Percentiles rank a stretch among this genome's conserved stretches.
phyloP scores from a whole-genome alignment of 2,329 filamentous ascomycete species.

The Nemania abortiva region DNA sequence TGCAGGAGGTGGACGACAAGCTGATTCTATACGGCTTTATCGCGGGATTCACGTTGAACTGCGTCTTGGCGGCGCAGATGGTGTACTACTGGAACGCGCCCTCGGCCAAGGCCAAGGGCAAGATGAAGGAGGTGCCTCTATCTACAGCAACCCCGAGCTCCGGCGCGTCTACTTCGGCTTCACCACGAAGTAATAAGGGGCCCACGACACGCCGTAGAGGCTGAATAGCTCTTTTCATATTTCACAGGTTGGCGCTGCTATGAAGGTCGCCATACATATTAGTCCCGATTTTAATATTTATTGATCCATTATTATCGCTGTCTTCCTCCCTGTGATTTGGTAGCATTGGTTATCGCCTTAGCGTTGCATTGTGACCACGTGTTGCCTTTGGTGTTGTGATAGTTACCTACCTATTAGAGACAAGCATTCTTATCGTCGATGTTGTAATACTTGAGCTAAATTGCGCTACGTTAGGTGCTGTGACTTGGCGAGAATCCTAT shows the following conservation, averaged over 20 bases:
- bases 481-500: conserved; percentile 23
- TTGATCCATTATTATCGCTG: conserved; percentile 11
- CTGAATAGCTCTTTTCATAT: conserved; percentile 40
- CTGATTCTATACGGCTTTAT: conserved; percentile 96
- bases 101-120: conserved; percentile 57
- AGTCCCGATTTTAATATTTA: conserved; percentile 17
- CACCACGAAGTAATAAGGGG: conserved; percentile 55
- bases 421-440: conserved; percentile 13
- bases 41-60: conserved; percentile 90
- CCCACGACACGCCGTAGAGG: conserved; percentile 59
- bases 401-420: conserved; percentile 31
- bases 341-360: conserved; percentile 6
- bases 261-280: not conserved
- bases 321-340: conserved; percentile 3
- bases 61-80: conserved; percentile 89
- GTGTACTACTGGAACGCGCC: conserved; percentile 93
- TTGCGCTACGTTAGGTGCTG: conserved; percentile 18
- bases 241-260: not conserved
- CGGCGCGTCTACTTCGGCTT: conserved; percentile 46
- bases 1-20: conserved; percentile 97
- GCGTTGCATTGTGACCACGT: conserved; percentile 3
- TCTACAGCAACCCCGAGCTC: conserved; percentile 44
- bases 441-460: conserved; percentile 34
- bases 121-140: conserved; percentile 53
- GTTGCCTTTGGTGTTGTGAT: not conserved